phyloP scores from a whole-genome alignment of 129 eudicot species.

The Flaveria trinervia region DNA sequence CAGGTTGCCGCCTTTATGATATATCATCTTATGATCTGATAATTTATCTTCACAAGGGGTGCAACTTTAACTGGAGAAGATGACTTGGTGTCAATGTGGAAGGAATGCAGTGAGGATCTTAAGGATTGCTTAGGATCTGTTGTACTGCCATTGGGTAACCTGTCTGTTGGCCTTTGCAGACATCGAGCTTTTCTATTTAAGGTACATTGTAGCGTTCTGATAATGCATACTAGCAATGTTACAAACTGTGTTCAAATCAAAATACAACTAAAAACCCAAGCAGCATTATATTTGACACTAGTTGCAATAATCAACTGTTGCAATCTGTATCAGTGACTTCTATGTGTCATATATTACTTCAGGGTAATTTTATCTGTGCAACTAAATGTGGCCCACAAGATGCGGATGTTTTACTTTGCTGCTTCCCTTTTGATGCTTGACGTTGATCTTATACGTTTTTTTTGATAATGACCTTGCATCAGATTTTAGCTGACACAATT shows the following conservation, averaged over 20 bases:
- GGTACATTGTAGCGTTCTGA: conserved; percentile 42
- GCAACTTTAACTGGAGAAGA: conserved; percentile 60
- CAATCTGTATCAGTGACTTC: conserved; percentile 17
- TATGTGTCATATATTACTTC: conserved; percentile 1
- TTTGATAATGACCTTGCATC: conserved; percentile 16
- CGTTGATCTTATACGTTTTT: conserved; percentile 12
- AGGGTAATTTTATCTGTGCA: background rate
- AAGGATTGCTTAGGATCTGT: conserved; percentile 76
- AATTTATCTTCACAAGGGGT: conserved; percentile 51
- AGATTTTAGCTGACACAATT: conserved; percentile 78
- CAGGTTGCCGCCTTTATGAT: background rate
- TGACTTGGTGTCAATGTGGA: conserved; percentile 61
- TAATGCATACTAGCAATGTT: conserved; percentile 2
- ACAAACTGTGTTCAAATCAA: background rate
- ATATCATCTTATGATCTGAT: conserved; percentile 7
- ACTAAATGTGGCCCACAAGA: conserved; percentile 22
- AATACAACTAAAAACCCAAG: conserved; percentile 9
- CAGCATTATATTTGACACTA: background rate
- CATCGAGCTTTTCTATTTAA: conserved; percentile 80
- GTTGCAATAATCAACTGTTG: background rate
- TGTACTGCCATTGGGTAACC: conserved; percentile 83
- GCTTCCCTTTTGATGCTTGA: conserved; percentile 10
- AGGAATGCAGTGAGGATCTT: conserved; percentile 60
- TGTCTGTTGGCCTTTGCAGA: conserved; percentile 74
- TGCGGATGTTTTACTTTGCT: background rate